A percentile compares a stretch with the other conserved stretches of the same genome.
Conservation (phyloP, 495 filamentous ascomycete species). For the Annulohypoxylon moriforme region DNA sequence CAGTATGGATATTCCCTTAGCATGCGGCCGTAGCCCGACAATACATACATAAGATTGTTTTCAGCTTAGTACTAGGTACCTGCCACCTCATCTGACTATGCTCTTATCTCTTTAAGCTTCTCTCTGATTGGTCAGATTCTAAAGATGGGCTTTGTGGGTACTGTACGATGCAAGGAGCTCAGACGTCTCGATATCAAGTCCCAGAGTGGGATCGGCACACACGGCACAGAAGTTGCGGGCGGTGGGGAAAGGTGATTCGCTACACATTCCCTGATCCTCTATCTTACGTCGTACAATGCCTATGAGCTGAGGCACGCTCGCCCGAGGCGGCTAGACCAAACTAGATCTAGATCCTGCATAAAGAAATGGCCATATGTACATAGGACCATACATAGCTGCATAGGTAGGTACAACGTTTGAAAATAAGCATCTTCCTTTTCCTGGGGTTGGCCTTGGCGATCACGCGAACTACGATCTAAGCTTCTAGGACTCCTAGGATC, state of each 20-base stretch:
- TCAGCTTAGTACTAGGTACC: neutral
- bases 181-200: neutral
- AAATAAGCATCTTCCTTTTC: constrained; percentile 31
- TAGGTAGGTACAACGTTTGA: neutral
- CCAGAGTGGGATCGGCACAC: constrained; percentile 7
- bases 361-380: too few species aligned
- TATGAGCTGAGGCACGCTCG: neutral
- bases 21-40: neutral
- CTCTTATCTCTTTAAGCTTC: neutral
- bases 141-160: neutral
- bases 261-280: neutral
- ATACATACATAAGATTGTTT: neutral
- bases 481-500: neutral
- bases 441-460: constrained; percentile 37
- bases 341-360: constrained; percentile 3
- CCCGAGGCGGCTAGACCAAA: neutral
- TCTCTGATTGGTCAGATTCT: neutral
- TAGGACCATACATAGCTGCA: too few species aligned
- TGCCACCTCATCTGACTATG: neutral
- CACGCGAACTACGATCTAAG: constrained; percentile 7
- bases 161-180: neutral
- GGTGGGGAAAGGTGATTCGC: neutral
- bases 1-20: too few species aligned
- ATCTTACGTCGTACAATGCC: too few species aligned
- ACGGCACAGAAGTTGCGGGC: neutral